Conservation (phyloP, 495 filamentous ascomycete species). For the Aspergillus diversus region DNA sequence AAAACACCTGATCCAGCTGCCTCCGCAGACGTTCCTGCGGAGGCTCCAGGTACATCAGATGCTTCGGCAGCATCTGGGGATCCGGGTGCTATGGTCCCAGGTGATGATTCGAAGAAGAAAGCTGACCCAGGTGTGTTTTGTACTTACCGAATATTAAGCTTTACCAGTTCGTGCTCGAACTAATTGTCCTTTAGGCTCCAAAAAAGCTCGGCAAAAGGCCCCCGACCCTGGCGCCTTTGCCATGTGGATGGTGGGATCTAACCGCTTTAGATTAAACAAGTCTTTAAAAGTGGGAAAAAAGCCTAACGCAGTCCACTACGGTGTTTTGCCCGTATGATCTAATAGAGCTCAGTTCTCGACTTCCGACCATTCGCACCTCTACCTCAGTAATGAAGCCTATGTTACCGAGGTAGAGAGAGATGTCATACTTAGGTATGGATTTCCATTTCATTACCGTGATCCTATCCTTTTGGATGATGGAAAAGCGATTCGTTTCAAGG, state of each 20-base stretch:
- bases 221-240: constrained; percentile 40
- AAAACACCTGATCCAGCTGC: constrained; percentile 46
- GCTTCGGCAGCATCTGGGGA: too few relatives aligned
- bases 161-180: not conserved
- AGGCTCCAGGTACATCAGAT: constrained; percentile 24
- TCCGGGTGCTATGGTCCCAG: constrained; percentile 22
- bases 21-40: constrained; percentile 27
- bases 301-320: constrained; percentile 34
- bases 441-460: not conserved
- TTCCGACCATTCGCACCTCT: not conserved
- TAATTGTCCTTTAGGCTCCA: constrained; percentile 23
- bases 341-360: constrained; percentile 18
- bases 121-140: constrained; percentile 32
- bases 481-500: not conserved
- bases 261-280: constrained; percentile 33
- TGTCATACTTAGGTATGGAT: not conserved
- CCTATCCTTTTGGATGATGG: not conserved
- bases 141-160: not conserved
- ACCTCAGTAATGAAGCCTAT: not conserved
- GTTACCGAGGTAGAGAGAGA: not conserved
- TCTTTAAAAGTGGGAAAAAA: constrained; percentile 44
- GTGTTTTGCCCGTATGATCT: constrained; percentile 28
- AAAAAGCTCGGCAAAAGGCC: constrained; percentile 34
- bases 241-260: constrained; percentile 46
- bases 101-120: constrained; percentile 42